Percentiles rank a stretch among this genome's conserved stretches.
Evolutionary conservation across 371 early-diverging fungal genomes (phyloP).

Genomic region (Mucor lusitanicus): DNA sequence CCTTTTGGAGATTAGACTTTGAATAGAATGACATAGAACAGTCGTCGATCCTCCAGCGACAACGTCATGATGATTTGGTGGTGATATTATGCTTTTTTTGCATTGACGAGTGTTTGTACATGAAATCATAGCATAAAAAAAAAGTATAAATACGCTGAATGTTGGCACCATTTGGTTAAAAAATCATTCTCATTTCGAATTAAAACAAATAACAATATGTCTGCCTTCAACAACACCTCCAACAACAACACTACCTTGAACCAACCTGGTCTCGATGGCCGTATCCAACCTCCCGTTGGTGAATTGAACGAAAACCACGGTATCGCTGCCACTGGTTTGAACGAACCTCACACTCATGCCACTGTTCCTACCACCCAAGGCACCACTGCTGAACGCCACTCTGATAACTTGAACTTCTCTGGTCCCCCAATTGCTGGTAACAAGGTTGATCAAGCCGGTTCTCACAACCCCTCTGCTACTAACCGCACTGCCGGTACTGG

Average conservation of each 20-base stretch:
- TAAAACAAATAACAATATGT: not conserved
- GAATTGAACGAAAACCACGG: constrained; percentile 31
- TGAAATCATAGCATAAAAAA: not conserved
- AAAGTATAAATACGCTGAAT: constrained; percentile 3
- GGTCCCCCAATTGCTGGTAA: constrained; percentile 11
- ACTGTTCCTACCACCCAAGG: constrained; percentile 5
- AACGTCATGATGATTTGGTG: not conserved
- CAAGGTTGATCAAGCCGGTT: constrained; percentile 20
- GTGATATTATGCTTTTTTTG: not conserved
- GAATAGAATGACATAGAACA: not conserved
- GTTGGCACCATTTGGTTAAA: not conserved
- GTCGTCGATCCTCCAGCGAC: not conserved
- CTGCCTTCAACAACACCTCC: not conserved
- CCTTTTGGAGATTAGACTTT: not conserved
- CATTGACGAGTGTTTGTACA: not conserved
- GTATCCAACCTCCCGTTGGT: not conserved
- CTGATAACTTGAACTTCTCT: constrained; percentile 12
- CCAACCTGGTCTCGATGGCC: constrained; percentile 5
- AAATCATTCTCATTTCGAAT: constrained; percentile 3
- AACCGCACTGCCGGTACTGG: constrained; percentile 23
- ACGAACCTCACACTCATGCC: constrained; percentile 13
- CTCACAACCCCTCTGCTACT: constrained; percentile 7
- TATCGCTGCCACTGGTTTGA: constrained; percentile 26
- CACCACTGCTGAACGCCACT: constrained; percentile 1
- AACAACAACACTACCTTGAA: not conserved